Percentiles rank a stretch among this genome's conserved stretches.
Conservation (phyloP, 352 stramenopile genomes). For the Phytophthora syringae region DNA sequence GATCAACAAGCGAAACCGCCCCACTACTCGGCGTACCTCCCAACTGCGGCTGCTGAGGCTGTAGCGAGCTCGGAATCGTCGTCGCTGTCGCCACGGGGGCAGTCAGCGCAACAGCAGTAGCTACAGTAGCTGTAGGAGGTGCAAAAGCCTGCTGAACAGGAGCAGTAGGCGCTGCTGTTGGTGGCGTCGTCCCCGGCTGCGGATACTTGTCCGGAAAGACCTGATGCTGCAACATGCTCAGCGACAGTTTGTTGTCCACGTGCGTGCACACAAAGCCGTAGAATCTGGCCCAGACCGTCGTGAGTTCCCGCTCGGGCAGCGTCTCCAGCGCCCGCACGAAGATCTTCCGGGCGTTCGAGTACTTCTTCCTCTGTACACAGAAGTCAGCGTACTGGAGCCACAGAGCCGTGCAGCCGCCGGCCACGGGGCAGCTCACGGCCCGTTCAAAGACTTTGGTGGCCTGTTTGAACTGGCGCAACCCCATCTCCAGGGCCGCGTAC, state of each 20-base stretch:
- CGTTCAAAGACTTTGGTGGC: constrained; percentile 82
- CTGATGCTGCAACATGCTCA: constrained; percentile 65
- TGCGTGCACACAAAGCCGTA: constrained; percentile 70
- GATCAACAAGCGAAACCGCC: constrained; percentile 42
- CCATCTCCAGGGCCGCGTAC: constrained; percentile 83
- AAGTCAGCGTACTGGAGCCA: constrained; percentile 80
- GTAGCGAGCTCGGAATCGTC: constrained; percentile 25
- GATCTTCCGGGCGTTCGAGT: constrained; percentile 79
- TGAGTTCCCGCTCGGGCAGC: constrained; percentile 47
- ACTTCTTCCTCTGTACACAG: constrained; percentile 76
- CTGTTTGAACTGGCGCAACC: constrained; percentile 85
- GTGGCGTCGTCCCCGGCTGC: constrained; percentile 17
- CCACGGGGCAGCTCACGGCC: constrained; percentile 59
- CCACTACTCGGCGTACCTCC: neutral
- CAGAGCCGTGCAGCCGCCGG: constrained; percentile 36
- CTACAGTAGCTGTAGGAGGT: neutral
- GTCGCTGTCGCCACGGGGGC: constrained; percentile 1
- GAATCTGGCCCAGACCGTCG: constrained; percentile 57
- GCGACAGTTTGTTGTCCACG: constrained; percentile 60
- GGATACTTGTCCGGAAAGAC: constrained; percentile 50
- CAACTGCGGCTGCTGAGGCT: constrained; percentile 21
- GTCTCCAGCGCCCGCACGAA: constrained; percentile 65
- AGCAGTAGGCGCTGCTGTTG: constrained; percentile 1
- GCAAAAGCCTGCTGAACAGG: neutral
- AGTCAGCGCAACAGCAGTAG: constrained; percentile 1